phyloP scores from a whole-genome alignment of 495 filamentous ascomycete genomes.

The Penicillium tannophilum region DNA sequence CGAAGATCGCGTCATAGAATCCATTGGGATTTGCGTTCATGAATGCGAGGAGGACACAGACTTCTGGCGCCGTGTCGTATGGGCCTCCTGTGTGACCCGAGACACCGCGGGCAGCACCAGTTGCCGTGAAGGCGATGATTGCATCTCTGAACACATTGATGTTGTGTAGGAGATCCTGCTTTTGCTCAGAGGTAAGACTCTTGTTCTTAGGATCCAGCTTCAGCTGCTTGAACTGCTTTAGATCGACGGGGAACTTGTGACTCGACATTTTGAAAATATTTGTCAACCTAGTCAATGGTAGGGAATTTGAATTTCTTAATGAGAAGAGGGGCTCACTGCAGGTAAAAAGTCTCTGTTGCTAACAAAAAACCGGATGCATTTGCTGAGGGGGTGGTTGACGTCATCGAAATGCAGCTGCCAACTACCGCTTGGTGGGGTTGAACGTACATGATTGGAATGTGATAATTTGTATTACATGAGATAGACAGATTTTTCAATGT shows the following conservation, averaged over 20 bases:
- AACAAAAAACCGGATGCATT: background rate
- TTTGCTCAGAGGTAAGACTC: slow-evolving; percentile 35
- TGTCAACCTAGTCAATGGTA: background rate
- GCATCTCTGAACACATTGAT: slow-evolving; percentile 45
- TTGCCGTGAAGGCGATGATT: slow-evolving; percentile 43
- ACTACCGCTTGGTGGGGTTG: background rate
- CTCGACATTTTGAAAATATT: slow-evolving; percentile 20
- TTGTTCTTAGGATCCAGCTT: slow-evolving; percentile 37
- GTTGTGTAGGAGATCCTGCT: slow-evolving; percentile 38
- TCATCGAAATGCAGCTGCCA: background rate
- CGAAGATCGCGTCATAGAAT: slow-evolving; percentile 39
- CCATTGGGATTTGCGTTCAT: slow-evolving; percentile 36
- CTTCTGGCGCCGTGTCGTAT: slow-evolving; percentile 45
- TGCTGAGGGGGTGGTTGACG: background rate
- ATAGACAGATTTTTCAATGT: background rate
- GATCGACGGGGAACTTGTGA: slow-evolving; percentile 39
- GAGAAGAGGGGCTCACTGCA: background rate
- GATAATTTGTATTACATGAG: background rate
- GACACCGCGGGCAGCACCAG: slow-evolving; percentile 40
- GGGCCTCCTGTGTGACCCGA: slow-evolving; percentile 45
- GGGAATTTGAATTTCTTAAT: background rate
- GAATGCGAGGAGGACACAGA: slow-evolving; percentile 40
- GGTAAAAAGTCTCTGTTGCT: background rate
- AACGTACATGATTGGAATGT: background rate
- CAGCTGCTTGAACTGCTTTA: slow-evolving; percentile 42